Percentiles rank a stretch among this genome's conserved stretches.
Conservation (phyloP, 495 filamentous ascomycete genomes). For the Acidiella bohemica region DNA sequence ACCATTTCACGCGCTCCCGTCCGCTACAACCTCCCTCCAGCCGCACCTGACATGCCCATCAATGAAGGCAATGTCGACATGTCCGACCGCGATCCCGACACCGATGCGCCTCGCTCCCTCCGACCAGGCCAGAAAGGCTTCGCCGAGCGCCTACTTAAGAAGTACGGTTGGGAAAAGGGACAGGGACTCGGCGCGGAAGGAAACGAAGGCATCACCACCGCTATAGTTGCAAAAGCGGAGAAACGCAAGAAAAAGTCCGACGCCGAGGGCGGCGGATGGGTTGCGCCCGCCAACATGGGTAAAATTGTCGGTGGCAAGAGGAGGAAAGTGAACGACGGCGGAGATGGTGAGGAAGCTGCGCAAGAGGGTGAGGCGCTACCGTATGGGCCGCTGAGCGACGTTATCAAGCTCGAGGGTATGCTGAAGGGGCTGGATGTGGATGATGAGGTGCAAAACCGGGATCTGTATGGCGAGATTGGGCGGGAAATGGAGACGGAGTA, state of each 20-base stretch:
- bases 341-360: conserved; percentile 33
- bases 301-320: conserved; percentile 66
- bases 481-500: conserved; percentile 78
- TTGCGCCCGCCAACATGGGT: conserved; percentile 51
- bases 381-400: conserved; percentile 64
- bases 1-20: conserved; percentile 80
- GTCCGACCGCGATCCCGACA: conserved; percentile 33
- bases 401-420: conserved; percentile 70
- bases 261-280: conserved; percentile 66
- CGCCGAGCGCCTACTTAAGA: conserved; percentile 72
- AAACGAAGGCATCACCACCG: conserved; percentile 61
- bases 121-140: conserved; percentile 74
- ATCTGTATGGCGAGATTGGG: conserved; percentile 83
- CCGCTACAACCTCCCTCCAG: conserved; percentile 56
- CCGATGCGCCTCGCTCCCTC: conserved; percentile 45
- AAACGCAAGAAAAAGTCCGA: conserved; percentile 64
- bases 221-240: conserved; percentile 67
- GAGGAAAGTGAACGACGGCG: conserved; percentile 31
- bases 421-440: conserved; percentile 64
- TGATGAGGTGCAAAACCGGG: conserved; percentile 53
- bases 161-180: conserved; percentile 86
- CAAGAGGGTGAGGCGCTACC: conserved; percentile 21
- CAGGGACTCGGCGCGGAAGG: conserved; percentile 68
- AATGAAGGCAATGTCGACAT: conserved; percentile 33
- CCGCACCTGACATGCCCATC: conserved; percentile 42